Evolutionary conservation across 495 filamentous ascomycete genomes (phyloP), one percentile per base, ranked within the genome.

Genomic region (Daldinia childiae): DNA sequence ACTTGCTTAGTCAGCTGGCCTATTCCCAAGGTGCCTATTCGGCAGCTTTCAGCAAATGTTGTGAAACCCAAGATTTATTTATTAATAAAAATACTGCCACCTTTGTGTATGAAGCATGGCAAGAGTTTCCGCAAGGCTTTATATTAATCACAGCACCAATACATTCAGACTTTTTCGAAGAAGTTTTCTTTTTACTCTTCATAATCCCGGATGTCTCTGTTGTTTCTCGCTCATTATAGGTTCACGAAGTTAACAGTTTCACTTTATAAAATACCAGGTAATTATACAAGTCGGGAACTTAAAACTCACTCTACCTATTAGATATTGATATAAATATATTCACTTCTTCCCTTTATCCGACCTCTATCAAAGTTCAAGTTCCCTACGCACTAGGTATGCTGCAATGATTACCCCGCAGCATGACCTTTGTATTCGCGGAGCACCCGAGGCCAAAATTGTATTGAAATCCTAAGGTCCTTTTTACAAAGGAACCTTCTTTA

Each of bases 51-150:
- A 55, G 45, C 38, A 48, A 58, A 58, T 64, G 63, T 27, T 34
- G 54, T 66, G 63, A 14, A 58, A 66, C 63, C 56, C 26, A 15
- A 56, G 3, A 21, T 58, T 66, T 38, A 32, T 66, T 39, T 58
- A n/a, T 41, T 45, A 34, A 57, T 29, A 38, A 26, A 19, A 29
- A 55, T n/a, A 26, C 14, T 27, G 15, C 34, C 52, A 50, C 52
- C 29, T 24, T 51, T 24, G 24, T 62, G 12, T 51, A 34, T 32
- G 26, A 29, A 24, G 19, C 11, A 48, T 48, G 17, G 41, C n/a
- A 19, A 17, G n/a, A 45, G n/a, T 11, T 48, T 48, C 19, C 3
- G 19, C 43, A 24, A 48, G 8, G 17, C 17, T 24, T 48, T 0
- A 24, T 48, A 24, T 48, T 1, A 48, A 24, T 24, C 11, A 24